Percentiles rank a stretch among this genome's conserved stretches.
These are phyloP conservation scores for Zanthoxylum bungeanum DNA, from an alignment of 345 rosid species.

Conservation along the genomic window DNA sequence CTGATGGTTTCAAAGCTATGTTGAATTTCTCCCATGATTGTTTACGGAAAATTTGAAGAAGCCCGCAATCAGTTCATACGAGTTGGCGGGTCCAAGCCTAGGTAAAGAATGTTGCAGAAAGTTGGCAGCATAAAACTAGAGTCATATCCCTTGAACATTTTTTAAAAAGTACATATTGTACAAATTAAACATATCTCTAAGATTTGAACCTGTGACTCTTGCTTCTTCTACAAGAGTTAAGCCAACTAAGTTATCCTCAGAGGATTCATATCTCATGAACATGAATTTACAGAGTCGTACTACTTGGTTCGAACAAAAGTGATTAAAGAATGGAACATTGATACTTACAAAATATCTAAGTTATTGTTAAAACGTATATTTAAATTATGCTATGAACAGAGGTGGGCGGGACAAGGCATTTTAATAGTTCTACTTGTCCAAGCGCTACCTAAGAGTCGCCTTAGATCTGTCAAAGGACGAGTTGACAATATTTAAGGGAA, in stretches of 20 bases:
- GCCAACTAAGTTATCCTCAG: no score
- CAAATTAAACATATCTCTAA: no score
- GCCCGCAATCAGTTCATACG: not conserved
- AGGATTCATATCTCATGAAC: not conserved
- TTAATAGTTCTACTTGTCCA: no score
- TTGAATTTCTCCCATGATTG: not conserved
- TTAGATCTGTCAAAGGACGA: no score
- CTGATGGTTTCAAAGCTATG: not conserved
- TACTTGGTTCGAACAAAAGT: not conserved
- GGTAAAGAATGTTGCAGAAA: not conserved
- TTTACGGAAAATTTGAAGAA: not conserved
- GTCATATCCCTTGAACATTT: no score
- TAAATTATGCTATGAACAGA: not conserved
- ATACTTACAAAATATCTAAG: not conserved
- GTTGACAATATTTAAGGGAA: no score
- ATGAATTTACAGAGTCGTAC: not conserved
- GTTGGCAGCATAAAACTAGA: not conserved
- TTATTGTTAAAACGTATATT: no score
- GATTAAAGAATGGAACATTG: not conserved
- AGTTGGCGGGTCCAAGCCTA: not conserved
- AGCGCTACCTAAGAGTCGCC: no score
- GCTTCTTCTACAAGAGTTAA: no score
- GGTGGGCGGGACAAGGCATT: no score
- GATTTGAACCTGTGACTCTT: no score
- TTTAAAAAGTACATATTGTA: no score